Evolutionary conservation across 495 filamentous ascomycete species (phyloP).

Genomic region (Lineolata rhizophorae): DNA sequence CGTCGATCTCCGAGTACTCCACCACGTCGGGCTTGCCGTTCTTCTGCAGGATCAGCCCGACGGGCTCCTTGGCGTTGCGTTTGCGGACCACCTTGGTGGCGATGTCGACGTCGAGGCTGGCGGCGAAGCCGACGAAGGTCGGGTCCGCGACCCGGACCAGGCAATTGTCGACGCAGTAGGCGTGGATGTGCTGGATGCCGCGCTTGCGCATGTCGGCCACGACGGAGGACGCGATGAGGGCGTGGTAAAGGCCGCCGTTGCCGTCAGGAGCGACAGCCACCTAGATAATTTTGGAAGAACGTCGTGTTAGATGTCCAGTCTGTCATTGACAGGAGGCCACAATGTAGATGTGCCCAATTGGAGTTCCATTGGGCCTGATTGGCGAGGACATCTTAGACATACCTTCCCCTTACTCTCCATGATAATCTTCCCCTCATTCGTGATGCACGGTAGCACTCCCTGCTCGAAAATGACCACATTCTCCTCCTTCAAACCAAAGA

Average conservation of each 20-base stretch:
- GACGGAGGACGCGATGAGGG: conserved; percentile 59
- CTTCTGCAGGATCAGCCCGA: conserved; percentile 83
- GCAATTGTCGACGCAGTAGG: conserved; percentile 97
- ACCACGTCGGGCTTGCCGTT: conserved; percentile 96
- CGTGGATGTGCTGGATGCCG: conserved; percentile 87
- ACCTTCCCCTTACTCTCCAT: conserved; percentile 77
- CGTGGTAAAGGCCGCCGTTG: conserved; percentile 93
- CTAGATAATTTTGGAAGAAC: conserved; percentile 16
- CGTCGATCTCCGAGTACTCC: conserved; percentile 95
- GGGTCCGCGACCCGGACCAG: conserved; percentile 96
- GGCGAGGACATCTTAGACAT: conserved; percentile 5
- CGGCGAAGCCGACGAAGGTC: conserved; percentile 83
- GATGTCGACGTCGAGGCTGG: conserved; percentile 76
- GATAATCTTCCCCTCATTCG: conserved; percentile 93
- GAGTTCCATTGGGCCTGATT: no score
- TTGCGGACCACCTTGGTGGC: conserved; percentile 98
- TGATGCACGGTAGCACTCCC: conserved; percentile 88
- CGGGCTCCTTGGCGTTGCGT: conserved; percentile 88
- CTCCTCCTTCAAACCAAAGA: conserved; percentile 69
- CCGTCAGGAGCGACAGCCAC: conserved; percentile 95
- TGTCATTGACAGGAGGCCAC: no score
- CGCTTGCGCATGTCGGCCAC: conserved; percentile 74
- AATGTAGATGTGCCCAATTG: no score
- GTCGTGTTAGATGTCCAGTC: no score
- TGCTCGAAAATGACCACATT: conserved; percentile 94